phyloP scores from a whole-genome alignment of 2,329 filamentous ascomycete species.

The Westerdykella aurantiaca region DNA sequence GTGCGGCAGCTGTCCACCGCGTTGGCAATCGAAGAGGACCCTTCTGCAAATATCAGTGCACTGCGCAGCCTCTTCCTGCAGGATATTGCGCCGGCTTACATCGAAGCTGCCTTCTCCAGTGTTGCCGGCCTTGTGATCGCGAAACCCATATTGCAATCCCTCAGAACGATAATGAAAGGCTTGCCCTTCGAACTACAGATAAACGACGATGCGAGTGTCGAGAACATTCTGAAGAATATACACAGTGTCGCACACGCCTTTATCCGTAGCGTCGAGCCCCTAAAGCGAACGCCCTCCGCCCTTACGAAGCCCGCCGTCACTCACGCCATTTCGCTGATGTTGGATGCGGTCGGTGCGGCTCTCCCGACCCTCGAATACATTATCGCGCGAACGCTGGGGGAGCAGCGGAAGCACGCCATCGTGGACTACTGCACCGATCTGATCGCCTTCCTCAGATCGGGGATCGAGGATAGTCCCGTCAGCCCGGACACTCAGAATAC shows the following conservation, averaged over 20 bases:
- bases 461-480: neutral
- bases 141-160: constrained; percentile 48
- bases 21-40: constrained; percentile 42
- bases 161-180: constrained; percentile 39
- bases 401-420: constrained; percentile 16
- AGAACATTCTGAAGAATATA: constrained; percentile 34
- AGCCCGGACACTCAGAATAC: constrained; percentile 6
- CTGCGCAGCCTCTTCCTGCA: constrained; percentile 50
- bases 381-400: constrained; percentile 28
- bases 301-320: constrained; percentile 39
- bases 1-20: constrained; percentile 49
- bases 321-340: constrained; percentile 34
- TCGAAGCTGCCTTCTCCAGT: constrained; percentile 45
- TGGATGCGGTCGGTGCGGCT: constrained; percentile 39
- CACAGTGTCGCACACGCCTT: constrained; percentile 36
- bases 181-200: constrained; percentile 45
- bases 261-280: constrained; percentile 30
- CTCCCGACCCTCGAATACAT: constrained; percentile 46
- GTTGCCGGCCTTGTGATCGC: constrained; percentile 48
- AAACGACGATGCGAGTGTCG: constrained; percentile 35
- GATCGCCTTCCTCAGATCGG: constrained; percentile 4
- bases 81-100: constrained; percentile 53
- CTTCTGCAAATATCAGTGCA: constrained; percentile 27
- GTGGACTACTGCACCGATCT: constrained; percentile 40
- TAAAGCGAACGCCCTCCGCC: constrained; percentile 30